Evolutionary conservation across 441 rosid species (phyloP), one percentile per base, ranked within the genome.

Genomic region (Iberis amara): DNA sequence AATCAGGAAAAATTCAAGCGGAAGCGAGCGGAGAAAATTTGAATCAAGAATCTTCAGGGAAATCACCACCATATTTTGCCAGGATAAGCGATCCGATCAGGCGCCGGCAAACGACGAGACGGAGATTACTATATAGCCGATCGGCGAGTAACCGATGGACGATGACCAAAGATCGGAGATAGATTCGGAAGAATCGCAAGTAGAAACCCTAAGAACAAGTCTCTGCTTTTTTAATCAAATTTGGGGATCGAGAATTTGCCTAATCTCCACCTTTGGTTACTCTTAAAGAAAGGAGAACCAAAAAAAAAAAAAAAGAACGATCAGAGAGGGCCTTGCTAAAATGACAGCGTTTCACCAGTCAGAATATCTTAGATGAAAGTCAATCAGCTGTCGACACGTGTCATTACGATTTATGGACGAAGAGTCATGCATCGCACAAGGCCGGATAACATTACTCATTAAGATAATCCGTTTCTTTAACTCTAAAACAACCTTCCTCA

Each of bases 31-130:
- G 15, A 48, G 28, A 42, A 66, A 6, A 23, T 47, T 24, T 1
- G 70, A 63, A 52, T 54, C 15, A 39, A 12, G 72, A 50, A 60
- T 57, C 52, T 61, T 26, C 23, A 56, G 35, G 21, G 84, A 62
- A 59, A 77, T 64, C 77, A 61, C 61, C 82, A 78, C 59, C 78
- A 65, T 75, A 62, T 37, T 69, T 59, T 11, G 39, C 57, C 58
- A 27, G 60, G 62, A 56, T 24, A 48, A 36, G 24, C 28, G 57
- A 56, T 51, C 50, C 38, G 76, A 82, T 61, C 73, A 55, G 68
- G 47, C 50, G 24, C 59, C 73, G 64, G 59, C 13, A 11, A 18
- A 55, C 65, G 69, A 47, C 54, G 64, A 66, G 62, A 44, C 66
- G 18, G 51, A 50, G 47, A 46, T 10, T 10, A 42, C 13, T 30